A percentile compares a stretch with the other conserved stretches of the same genome.
Conservation (phyloP, 805 yeast species). For the Cyberlindnera japonica region DNA sequence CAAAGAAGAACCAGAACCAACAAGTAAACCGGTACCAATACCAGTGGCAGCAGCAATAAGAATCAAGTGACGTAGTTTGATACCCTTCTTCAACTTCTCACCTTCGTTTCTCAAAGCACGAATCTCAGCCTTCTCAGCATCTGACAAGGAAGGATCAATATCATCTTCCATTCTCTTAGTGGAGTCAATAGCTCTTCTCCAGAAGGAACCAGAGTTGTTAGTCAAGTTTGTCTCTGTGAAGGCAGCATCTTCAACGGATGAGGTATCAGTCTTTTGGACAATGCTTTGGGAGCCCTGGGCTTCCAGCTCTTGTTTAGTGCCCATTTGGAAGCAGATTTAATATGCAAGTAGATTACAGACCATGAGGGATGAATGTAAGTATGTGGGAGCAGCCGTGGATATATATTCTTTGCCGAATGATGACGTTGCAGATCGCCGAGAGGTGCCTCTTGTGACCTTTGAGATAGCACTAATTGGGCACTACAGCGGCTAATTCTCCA, state of each 20-base stretch:
- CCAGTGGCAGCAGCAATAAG: slow-evolving; percentile 76
- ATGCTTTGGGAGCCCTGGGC: slow-evolving; percentile 8
- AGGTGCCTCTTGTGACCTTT: no score
- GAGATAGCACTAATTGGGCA: no score
- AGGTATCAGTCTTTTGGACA: slow-evolving; percentile 17
- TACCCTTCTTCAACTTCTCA: slow-evolving; percentile 35
- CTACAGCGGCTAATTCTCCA: no score
- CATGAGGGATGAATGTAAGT: neutral
- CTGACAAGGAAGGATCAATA: slow-evolving; percentile 37
- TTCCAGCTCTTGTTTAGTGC: slow-evolving; percentile 11
- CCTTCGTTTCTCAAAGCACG: slow-evolving; percentile 23
- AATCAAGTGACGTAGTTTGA: slow-evolving; percentile 54
- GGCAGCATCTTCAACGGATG: slow-evolving; percentile 21
- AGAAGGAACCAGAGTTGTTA: slow-evolving; percentile 11
- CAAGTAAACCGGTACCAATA: slow-evolving; percentile 72
- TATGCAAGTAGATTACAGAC: neutral
- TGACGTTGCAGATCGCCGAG: no score
- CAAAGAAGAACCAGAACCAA: slow-evolving; percentile 62
- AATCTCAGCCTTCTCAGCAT: slow-evolving; percentile 36
- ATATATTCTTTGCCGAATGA: neutral
- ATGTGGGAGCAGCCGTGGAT: neutral
- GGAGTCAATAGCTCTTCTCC: slow-evolving; percentile 32
- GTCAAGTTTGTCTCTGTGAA: slow-evolving; percentile 18
- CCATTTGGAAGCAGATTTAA: slow-evolving; percentile 1
- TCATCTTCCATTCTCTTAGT: slow-evolving; percentile 33